Evolutionary conservation across 2,329 filamentous ascomycete genomes (phyloP).

Genomic region (Catunica adiposa): DNA sequence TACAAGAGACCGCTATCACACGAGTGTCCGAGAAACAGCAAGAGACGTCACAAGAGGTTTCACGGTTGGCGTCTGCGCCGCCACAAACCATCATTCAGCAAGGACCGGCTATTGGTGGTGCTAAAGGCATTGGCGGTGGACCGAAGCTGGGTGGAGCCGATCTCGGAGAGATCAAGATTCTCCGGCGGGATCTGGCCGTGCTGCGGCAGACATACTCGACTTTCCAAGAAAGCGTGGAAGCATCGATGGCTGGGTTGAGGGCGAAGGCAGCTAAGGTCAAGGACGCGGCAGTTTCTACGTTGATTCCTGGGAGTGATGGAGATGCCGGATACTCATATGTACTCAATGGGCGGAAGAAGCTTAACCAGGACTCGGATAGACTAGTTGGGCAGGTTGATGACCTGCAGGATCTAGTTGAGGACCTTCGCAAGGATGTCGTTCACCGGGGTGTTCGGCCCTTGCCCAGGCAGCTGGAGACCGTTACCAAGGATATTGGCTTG

Average conservation of each 20-base stretch:
- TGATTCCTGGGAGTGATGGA: conserved; percentile 54
- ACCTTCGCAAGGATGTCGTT: conserved; percentile 93
- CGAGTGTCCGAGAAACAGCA: conserved; percentile 81
- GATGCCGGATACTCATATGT: conserved; percentile 77
- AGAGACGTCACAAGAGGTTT: conserved; percentile 76
- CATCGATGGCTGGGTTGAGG: conserved; percentile 71
- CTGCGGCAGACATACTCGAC: conserved; percentile 84
- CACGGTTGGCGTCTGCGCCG: conserved; percentile 35
- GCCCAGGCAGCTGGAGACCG: conserved; percentile 73
- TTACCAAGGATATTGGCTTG: conserved; percentile 71
- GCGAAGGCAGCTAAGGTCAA: conserved; percentile 72
- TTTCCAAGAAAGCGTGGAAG: conserved; percentile 75
- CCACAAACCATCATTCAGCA: conserved; percentile 21
- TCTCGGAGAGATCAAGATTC: conserved; percentile 58
- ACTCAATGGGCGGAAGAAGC: conserved; percentile 67
- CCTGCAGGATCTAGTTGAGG: conserved; percentile 91
- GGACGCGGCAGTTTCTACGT: conserved; percentile 50
- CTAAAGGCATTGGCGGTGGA: conserved; percentile 25
- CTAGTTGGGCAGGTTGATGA: conserved; percentile 89
- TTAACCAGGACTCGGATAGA: conserved; percentile 74
- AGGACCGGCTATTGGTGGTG: conserved; percentile 11
- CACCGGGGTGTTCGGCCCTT: conserved; percentile 78
- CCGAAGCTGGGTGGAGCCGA: conserved; percentile 42
- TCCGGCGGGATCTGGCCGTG: conserved; percentile 78
- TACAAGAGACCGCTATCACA: conserved; percentile 67